Conservation (phyloP, 2,329 filamentous ascomycete genomes). For the Calonectria leucothoes region DNA sequence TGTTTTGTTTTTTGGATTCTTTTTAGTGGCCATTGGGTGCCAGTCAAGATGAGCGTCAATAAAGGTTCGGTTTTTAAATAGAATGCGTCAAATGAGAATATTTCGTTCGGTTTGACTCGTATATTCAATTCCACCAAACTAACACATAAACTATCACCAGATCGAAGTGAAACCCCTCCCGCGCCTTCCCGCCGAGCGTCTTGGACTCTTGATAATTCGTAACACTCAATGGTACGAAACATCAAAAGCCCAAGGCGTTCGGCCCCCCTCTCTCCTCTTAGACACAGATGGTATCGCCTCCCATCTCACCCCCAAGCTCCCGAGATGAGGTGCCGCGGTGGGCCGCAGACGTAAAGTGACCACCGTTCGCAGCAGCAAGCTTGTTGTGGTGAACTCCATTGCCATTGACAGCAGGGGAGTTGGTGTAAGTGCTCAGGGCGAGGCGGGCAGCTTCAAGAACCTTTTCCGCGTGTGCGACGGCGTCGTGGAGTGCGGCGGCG, state of each 20-base stretch:
- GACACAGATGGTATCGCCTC: constrained; percentile 63
- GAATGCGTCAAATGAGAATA: not conserved
- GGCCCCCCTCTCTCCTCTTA: constrained; percentile 26
- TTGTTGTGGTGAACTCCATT: constrained; percentile 25
- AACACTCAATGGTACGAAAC: constrained; percentile 22
- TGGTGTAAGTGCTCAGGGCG: constrained; percentile 55
- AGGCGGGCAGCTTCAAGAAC: constrained; percentile 57
- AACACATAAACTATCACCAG: not conserved
- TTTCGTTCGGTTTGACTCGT: constrained; percentile 16
- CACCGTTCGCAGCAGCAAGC: constrained; percentile 31
- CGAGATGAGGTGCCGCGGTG: constrained; percentile 63
- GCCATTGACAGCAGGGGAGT: constrained; percentile 25
- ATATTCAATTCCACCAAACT: constrained; percentile 21
- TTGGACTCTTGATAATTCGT: constrained; percentile 26
- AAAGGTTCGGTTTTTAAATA: not conserved
- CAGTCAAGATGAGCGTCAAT: not conserved
- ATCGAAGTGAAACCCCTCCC: constrained; percentile 23
- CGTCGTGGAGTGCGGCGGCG: constrained; percentile 54
- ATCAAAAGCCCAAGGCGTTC: constrained; percentile 4
- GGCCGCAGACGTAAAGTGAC: constrained; percentile 33
- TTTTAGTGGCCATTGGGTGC: not conserved
- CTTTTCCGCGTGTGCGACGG: constrained; percentile 59
- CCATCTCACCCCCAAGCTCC: constrained; percentile 71
- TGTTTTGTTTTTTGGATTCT: too few species aligned
- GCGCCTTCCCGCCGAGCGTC: constrained; percentile 8